A percentile compares a stretch with the other conserved stretches of the same genome.
Evolutionary conservation across 1,139 yeast genomes (phyloP).

Genomic region (Taphrina communis): DNA sequence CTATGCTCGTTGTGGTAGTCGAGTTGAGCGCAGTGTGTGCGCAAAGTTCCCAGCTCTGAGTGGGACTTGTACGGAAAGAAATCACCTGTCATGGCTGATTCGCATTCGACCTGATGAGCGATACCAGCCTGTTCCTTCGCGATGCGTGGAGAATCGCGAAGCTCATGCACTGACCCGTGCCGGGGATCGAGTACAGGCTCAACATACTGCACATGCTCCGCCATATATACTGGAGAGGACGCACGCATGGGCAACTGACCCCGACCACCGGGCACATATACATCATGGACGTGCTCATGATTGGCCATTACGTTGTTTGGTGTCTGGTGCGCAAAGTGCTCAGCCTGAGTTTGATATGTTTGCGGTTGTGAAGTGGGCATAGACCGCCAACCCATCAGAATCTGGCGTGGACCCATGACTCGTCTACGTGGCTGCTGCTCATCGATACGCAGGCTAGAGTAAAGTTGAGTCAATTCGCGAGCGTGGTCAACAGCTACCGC

Average conservation of each 20-base stretch:
- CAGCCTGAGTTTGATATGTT: conserved; percentile 1
- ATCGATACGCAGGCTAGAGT: not conserved
- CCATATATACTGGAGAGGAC: not conserved
- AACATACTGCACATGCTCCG: conserved; percentile 1
- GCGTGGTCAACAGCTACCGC: not conserved
- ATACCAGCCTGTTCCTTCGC: not conserved
- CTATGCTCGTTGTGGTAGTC: not conserved
- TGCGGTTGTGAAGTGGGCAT: not conserved
- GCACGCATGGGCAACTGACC: not conserved
- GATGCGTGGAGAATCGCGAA: conserved; percentile 17
- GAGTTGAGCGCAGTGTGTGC: conserved; percentile 4
- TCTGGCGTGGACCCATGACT: conserved; percentile 2
- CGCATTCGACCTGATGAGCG: not conserved
- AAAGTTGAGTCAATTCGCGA: not conserved
- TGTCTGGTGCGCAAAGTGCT: not conserved
- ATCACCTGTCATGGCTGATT: no score
- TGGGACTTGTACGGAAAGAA: not conserved
- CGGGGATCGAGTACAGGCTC: conserved; percentile 20
- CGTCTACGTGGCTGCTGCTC: conserved; percentile 15
- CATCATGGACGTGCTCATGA: not conserved
- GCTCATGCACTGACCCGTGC: conserved; percentile 20
- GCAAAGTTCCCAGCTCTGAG: not conserved
- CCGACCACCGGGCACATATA: no score
- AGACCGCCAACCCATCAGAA: not conserved
- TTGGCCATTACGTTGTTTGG: not conserved